Evolutionary conservation across 352 stramenopile species (phyloP), one percentile per base, ranked within the genome.

Genomic region (Globisporangium alternatum): DNA sequence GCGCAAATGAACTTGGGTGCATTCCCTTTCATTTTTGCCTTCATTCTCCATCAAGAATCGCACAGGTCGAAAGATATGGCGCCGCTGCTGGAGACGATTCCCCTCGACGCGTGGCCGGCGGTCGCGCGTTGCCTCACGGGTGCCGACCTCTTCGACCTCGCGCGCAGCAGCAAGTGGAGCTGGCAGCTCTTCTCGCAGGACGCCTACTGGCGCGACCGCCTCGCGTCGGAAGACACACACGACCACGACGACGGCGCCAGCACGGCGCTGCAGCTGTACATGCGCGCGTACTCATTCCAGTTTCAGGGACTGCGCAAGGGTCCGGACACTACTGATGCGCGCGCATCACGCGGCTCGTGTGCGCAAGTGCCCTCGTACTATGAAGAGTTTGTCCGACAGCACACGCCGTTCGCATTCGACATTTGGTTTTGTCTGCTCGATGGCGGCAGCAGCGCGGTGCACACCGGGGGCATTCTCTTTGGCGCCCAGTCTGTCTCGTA

Each of bases 401-500:
- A 15, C 41, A 5, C 3, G 12, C 41, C 41, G 17, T 47, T 47
- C 17, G 41, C 41, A 15, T 47, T 22, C 41, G 41, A 47, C 41
- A 9, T 47, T n/a, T 47, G 9, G 41, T 22, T 47, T 9, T 47
- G 41, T 22, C 41, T 47, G 41, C 7, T n/a, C 15, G 41, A 47
- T 15, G 41, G 41, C 41, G 15, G 5, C 41, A 47, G 41, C 13
- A n/a, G 15, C 41, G 41, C 41, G 3, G 19, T 22, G 37, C 9
- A 43, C 10, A 43, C 37, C 3, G 75, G 73, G 3, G 74, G 73
- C 1, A 68, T 86, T 17, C 65, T 84, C n/a, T 76, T 84, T 12
- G 71, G 76, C 5, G 65, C 72, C 12, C 75, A 86, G 35, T 82
- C 73, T 1, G 67, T 73, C 8, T 57, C 70, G 22, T 67, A 71